Percentiles rank a stretch among this genome's conserved stretches.
phyloP scores from a whole-genome alignment of 768 basidiomycete genomes.

The Asterophora lycoperdoides region DNA sequence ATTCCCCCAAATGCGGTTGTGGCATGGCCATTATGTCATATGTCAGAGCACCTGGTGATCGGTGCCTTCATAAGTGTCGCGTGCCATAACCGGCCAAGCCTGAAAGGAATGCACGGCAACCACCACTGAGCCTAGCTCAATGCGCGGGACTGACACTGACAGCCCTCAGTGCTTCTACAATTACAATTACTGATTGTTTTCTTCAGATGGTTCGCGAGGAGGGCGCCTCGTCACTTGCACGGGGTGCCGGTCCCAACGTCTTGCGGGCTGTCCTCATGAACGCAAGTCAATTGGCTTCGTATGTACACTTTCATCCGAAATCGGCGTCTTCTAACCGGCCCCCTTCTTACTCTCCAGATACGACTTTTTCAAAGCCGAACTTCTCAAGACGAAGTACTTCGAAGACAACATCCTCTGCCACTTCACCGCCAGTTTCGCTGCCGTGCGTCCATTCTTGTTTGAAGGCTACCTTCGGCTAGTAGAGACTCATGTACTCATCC shows the following conservation, averaged over 20 bases:
- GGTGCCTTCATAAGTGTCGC: slow-evolving; percentile 17
- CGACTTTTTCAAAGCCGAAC: slow-evolving; percentile 86
- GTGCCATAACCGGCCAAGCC: slow-evolving; percentile 6
- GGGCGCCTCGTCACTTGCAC: slow-evolving; percentile 66
- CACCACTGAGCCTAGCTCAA: no score
- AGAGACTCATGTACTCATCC: not conserved
- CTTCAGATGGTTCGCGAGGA: slow-evolving; percentile 83
- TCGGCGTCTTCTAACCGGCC: not conserved
- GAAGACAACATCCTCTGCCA: slow-evolving; percentile 81
- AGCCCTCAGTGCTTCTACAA: not conserved
- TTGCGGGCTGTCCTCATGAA: slow-evolving; percentile 88
- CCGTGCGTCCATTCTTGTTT: slow-evolving; percentile 43
- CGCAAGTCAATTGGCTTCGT: slow-evolving; percentile 89
- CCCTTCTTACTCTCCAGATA: slow-evolving; percentile 44
- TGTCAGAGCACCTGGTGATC: slow-evolving; percentile 8
- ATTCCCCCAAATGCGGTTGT: slow-evolving; percentile 11
- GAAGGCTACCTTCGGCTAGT: not conserved
- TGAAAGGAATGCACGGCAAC: no score
- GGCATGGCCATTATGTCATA: not conserved
- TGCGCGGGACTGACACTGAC: no score
- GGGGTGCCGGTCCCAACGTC: slow-evolving; percentile 82
- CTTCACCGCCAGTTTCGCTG: slow-evolving; percentile 83
- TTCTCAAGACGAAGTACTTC: slow-evolving; percentile 68
- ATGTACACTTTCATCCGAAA: slow-evolving; percentile 25
- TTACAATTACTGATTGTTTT: not conserved